Evolutionary conservation across 2,329 filamentous ascomycete genomes (phyloP), one percentile per base, ranked within the genome.

Genomic region (Fusarium robinianum): DNA sequence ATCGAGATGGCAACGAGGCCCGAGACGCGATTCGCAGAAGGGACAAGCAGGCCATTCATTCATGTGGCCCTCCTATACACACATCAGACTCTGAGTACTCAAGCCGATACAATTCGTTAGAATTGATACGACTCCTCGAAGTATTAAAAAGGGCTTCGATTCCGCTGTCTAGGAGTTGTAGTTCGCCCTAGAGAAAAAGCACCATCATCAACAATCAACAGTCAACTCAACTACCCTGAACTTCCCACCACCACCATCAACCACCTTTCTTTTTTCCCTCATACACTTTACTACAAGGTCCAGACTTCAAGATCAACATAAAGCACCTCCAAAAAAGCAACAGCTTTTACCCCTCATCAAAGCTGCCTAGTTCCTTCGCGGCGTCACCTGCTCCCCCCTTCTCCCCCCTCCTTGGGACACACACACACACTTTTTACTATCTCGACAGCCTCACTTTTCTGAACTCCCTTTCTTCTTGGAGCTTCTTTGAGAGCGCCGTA

Each of bases 401-500:
- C 48, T n/a, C 47, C 51, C 51, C 39, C 51, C 51, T 48, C 46
- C 51, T 31, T 52, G 23, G 23, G 16, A 25, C 14, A 29, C 34
- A 49, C 51, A 29, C 51, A 55, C 25, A 18, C 30, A 40, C 51
- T 23, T 49, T 19, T 27, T 21, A 15, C 18, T 6, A 46, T 50
- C 37, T 56, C 52, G 49, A 23, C 52, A 48, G 53, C 53, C 52
- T 55, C 49, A 55, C 52, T 55, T 47, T 56, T 35, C 4, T 16
- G 6, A 7, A 21, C 21, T 33, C 14, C 43, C 18, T 23, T n/a
- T n/a, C n/a, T n/a, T n/a, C n/a, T n/a, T n/a, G n/a, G n/a, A n/a
- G n/a, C n/a, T n/a, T n/a, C n/a, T n/a, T n/a, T n/a, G n/a, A n/a
- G 9, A 23, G 38, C 24, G 25, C 41, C 15, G 35, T 24, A 38